Evolutionary conservation across 306 rosid species (phyloP).

Genomic region (Cercis canadensis): DNA sequence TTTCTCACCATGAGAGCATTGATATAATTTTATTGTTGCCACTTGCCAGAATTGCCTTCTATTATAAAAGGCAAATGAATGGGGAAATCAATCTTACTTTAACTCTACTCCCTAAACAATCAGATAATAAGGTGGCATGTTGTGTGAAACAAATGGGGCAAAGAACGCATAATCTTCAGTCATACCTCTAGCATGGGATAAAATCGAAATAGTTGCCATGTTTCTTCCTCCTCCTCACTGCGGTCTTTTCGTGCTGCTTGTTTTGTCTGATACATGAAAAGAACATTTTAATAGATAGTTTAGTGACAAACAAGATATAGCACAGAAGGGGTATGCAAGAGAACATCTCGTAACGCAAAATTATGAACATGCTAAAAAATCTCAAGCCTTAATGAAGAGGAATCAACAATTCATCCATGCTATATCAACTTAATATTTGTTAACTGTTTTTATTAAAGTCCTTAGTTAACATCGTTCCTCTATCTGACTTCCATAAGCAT

Average conservation of each 20-base stretch:
- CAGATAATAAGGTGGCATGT: slow-evolving; percentile 1
- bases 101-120: no score
- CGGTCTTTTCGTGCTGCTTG: slow-evolving; percentile 88
- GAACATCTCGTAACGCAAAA: slow-evolving; percentile 7
- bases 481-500: slow-evolving; percentile 26
- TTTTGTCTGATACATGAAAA: slow-evolving; percentile 57
- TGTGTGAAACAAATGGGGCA: neutral
- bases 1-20: no score
- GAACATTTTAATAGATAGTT: slow-evolving; percentile 19
- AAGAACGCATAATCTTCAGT: slow-evolving; percentile 28
- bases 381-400: slow-evolving; percentile 19
- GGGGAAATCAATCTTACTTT: no score
- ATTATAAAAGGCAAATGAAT: no score
- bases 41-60: no score
- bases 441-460: neutral
- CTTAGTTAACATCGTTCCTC: slow-evolving; percentile 5
- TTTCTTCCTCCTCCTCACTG: slow-evolving; percentile 78
- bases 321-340: neutral
- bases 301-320: slow-evolving; percentile 4
- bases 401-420: slow-evolving; percentile 18
- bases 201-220: slow-evolving; percentile 90
- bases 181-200: slow-evolving; percentile 89
- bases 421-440: neutral
- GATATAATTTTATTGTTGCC: no score
- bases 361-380: slow-evolving; percentile 13